These are phyloP conservation scores for Trichoderma reesei DNA, from an alignment of 495 filamentous ascomycete genomes.

Conservation along the genomic window DNA sequence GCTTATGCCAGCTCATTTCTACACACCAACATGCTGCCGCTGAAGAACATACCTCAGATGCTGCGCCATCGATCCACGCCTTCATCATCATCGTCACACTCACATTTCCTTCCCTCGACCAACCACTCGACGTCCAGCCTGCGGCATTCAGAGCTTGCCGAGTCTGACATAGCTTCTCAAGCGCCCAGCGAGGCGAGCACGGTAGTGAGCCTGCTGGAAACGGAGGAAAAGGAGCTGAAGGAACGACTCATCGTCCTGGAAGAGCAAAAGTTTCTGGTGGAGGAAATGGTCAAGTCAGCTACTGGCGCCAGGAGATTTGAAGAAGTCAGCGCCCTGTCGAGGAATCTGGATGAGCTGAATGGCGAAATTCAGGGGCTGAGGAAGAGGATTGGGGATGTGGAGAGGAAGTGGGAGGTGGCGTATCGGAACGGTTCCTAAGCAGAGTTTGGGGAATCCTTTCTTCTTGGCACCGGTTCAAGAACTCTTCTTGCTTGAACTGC, in stretches of 20 bases:
- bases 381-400: constrained; percentile 43
- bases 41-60: constrained; percentile 77
- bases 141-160: constrained; percentile 34
- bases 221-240: constrained; percentile 75
- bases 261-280: constrained; percentile 87
- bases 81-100: constrained; percentile 14
- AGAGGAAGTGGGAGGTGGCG: constrained; percentile 40
- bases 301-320: constrained; percentile 77
- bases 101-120: constrained; percentile 23
- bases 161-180: constrained; percentile 50
- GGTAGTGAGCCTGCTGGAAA: constrained; percentile 63
- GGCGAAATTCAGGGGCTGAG: constrained; percentile 67
- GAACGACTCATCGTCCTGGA: constrained; percentile 84
- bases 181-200: constrained; percentile 44
- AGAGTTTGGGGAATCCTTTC: not conserved
- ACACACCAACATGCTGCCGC: constrained; percentile 82
- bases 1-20: constrained; percentile 76
- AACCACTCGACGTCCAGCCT: constrained; percentile 14
- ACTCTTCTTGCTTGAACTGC: no score
- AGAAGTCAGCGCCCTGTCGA: constrained; percentile 68
- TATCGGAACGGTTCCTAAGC: constrained; percentile 24
- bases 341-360: constrained; percentile 77
- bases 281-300: constrained; percentile 78
- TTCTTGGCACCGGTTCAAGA: no score
- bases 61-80: constrained; percentile 52